phyloP scores from a whole-genome alignment of 2,329 filamentous ascomycete genomes.

The Aplosporella prunicola region DNA sequence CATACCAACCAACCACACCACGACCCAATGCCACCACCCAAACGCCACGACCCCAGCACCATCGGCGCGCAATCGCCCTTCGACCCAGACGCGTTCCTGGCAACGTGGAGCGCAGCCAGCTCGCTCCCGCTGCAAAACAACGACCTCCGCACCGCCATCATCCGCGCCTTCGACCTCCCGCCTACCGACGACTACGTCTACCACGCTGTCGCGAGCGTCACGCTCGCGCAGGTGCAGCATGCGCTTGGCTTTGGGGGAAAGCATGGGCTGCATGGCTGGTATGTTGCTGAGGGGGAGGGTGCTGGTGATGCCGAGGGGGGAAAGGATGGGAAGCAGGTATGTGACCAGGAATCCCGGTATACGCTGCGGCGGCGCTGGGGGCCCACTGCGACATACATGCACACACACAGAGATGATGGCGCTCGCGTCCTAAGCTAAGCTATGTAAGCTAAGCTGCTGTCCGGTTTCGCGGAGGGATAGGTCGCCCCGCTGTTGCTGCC shows the following conservation, averaged over 20 bases:
- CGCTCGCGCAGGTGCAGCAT: constrained; percentile 40
- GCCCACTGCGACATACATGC: no score
- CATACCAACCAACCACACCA: no score
- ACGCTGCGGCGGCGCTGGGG: neutral
- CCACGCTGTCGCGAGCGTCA: constrained; percentile 42
- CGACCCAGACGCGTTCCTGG: constrained; percentile 37
- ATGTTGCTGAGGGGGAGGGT: constrained; percentile 31
- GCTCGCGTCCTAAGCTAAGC: no score
- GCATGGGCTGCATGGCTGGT: constrained; percentile 44
- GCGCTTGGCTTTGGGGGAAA: constrained; percentile 38
- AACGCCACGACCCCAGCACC: no score
- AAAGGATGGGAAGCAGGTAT: constrained; percentile 24
- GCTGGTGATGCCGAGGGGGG: neutral
- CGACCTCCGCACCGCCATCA: constrained; percentile 38
- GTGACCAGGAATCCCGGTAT: constrained; percentile 1
- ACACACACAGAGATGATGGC: no score
- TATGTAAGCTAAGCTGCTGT: no score
- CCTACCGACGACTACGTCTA: constrained; percentile 41
- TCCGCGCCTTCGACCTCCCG: constrained; percentile 39
- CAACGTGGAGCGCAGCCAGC: constrained; percentile 33
- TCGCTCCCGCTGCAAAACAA: constrained; percentile 28
- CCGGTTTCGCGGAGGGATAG: no score
- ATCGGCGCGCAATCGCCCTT: constrained; percentile 23
- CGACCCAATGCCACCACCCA: constrained; percentile 6
- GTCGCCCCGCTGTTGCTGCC: no score